Evolutionary conservation across 192 early-diverging fungal species (phyloP).

Genomic region (Coemansia erecta): DNA sequence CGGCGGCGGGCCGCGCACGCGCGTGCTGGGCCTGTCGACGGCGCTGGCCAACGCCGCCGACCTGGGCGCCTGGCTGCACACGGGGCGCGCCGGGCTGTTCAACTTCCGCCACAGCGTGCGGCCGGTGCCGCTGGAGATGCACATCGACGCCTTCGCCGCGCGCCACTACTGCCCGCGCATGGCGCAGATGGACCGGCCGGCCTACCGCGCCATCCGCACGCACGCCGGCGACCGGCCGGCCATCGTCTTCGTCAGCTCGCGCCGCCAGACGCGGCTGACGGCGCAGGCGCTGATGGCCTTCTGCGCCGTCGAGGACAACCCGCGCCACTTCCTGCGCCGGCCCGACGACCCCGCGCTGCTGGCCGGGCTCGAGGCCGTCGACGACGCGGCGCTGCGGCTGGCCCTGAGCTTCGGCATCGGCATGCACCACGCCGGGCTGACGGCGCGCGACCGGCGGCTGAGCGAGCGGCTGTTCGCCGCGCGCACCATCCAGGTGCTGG

Average conservation of each 20-base stretch:
- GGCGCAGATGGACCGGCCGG: slow-evolving; percentile 98
- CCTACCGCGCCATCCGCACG: slow-evolving; percentile 89
- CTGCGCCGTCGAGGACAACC: slow-evolving; percentile 91
- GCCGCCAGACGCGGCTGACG: slow-evolving; percentile 94
- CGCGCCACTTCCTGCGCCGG: slow-evolving; percentile 74
- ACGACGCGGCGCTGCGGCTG: slow-evolving; percentile 76
- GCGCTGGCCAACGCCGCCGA: slow-evolving; percentile 96
- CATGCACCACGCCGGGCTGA: slow-evolving; percentile 93
- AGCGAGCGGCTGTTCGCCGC: slow-evolving; percentile 93
- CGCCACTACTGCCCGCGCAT: slow-evolving; percentile 98
- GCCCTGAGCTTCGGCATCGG: slow-evolving; percentile 95
- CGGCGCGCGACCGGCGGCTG: slow-evolving; percentile 79
- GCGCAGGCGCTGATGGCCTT: slow-evolving; percentile 94
- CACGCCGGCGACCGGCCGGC: slow-evolving; percentile 93
- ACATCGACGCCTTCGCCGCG: slow-evolving; percentile 95
- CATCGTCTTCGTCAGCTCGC: slow-evolving; percentile 97
- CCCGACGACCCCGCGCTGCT: slow-evolving; percentile 82
- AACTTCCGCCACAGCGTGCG: slow-evolving; percentile 97
- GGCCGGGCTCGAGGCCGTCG: slow-evolving; percentile 63
- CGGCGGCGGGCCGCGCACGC: slow-evolving; percentile 34
- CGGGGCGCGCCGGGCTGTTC: slow-evolving; percentile 80
- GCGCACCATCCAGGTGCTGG: slow-evolving; percentile 93
- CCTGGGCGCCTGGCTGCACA: slow-evolving; percentile 96
- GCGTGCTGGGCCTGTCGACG: slow-evolving; percentile 94
- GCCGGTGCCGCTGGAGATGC: slow-evolving; percentile 95